phyloP scores from a whole-genome alignment of 148 eudicot genomes.

The Fagopyrum homotropicum region DNA sequence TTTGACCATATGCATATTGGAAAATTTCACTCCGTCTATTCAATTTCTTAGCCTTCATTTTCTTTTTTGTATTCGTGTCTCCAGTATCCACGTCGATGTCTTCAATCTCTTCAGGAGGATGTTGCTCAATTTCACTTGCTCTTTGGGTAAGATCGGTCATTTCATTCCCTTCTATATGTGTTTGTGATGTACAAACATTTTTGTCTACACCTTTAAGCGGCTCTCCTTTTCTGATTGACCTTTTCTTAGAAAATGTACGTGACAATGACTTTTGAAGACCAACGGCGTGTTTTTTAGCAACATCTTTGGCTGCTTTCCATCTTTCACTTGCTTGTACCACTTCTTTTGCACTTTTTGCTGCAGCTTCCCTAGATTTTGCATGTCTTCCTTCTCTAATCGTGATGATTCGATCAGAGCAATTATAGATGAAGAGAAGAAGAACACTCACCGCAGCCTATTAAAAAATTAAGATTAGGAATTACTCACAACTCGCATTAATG shows the following conservation, averaged over 20 bases:
- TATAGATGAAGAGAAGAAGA: slow-evolving; percentile 66
- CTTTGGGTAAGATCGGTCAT: slow-evolving; percentile 36
- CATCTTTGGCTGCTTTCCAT: slow-evolving; percentile 67
- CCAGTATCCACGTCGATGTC: slow-evolving; percentile 49
- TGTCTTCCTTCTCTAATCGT: slow-evolving; percentile 47
- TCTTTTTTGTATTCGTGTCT: slow-evolving; percentile 47
- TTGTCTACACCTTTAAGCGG: slow-evolving; percentile 24
- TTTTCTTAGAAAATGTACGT: slow-evolving; percentile 67
- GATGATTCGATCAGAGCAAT: slow-evolving; percentile 79
- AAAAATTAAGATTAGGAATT: background rate
- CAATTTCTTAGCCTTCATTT: slow-evolving; percentile 39
- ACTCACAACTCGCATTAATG: too few relatives aligned
- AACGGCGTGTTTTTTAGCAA: slow-evolving; percentile 42
- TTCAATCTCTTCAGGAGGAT: slow-evolving; percentile 49
- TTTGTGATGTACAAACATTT: slow-evolving; percentile 13
- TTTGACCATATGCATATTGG: slow-evolving; percentile 70
- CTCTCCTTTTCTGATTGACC: slow-evolving; percentile 26
- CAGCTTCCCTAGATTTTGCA: slow-evolving; percentile 78
- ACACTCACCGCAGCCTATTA: slow-evolving; percentile 59
- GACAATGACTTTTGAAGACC: slow-evolving; percentile 44
- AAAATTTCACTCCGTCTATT: slow-evolving; percentile 70
- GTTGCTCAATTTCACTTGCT: slow-evolving; percentile 48
- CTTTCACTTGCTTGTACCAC: slow-evolving; percentile 41
- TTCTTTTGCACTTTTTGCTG: slow-evolving; percentile 61
- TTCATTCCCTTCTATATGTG: slow-evolving; percentile 23